phyloP scores from a whole-genome alignment of 2,329 filamentous ascomycete species.

The Arachnopeziza araneosa region DNA sequence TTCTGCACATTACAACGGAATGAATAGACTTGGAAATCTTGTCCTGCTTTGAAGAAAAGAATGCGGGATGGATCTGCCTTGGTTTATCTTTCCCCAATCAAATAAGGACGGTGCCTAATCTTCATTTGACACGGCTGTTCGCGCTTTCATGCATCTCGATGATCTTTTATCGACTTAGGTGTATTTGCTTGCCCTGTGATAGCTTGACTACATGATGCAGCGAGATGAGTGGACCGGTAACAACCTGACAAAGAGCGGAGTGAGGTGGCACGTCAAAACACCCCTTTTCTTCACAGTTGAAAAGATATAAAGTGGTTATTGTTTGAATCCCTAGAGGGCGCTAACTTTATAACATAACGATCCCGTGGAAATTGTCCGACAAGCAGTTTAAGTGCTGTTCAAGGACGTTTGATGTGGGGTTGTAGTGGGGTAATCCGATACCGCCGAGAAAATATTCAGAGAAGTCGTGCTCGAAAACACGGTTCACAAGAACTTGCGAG shows the following conservation, averaged over 20 bases:
- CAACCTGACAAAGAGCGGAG: not conserved
- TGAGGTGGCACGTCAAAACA: not conserved
- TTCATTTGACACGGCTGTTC: not conserved
- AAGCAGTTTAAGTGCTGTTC: not conserved
- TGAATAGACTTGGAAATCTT: too few relatives aligned
- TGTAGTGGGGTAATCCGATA: conserved; percentile 1
- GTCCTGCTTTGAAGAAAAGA: too few relatives aligned
- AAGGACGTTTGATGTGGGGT: not conserved
- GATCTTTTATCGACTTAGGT: not conserved
- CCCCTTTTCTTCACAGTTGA: not conserved
- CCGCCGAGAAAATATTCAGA: not conserved
- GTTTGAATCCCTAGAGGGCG: not conserved
- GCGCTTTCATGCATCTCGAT: not conserved
- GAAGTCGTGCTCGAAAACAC: not conserved
- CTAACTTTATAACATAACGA: not conserved
- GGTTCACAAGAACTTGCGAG: not conserved
- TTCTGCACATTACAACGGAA: too few relatives aligned
- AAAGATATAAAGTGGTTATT: not conserved
- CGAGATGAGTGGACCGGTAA: not conserved
- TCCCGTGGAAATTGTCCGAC: too few relatives aligned
- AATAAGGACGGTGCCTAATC: not conserved
- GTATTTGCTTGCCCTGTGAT: not conserved
- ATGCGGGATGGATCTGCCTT: too few relatives aligned
- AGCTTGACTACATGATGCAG: not conserved
- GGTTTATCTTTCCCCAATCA: not conserved